phyloP scores from a whole-genome alignment of 2,329 filamentous ascomycete species.

The Grosmannia huntii region DNA sequence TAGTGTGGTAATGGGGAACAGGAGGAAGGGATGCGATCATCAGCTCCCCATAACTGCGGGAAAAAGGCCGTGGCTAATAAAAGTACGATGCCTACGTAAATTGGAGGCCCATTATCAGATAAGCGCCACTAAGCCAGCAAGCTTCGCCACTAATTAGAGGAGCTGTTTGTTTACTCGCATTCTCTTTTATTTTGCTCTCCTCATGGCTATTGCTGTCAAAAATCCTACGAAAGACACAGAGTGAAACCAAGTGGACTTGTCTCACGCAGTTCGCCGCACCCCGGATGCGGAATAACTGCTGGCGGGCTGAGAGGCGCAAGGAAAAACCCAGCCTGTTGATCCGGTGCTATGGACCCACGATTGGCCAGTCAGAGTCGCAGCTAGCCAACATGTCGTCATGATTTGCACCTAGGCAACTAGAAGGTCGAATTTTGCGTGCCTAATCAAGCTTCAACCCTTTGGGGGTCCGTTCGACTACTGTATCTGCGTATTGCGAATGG shows the following conservation, averaged over 20 bases:
- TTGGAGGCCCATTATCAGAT: neutral
- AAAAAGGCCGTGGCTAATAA: neutral
- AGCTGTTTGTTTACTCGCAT: neutral
- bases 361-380: slow-evolving; percentile 10
- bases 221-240: neutral
- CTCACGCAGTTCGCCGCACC: neutral
- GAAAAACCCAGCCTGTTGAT: neutral
- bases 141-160: neutral
- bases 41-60: neutral
- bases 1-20: neutral
- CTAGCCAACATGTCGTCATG: slow-evolving; percentile 13
- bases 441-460: neutral
- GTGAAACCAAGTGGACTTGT: neutral
- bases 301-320: neutral
- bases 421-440: neutral
- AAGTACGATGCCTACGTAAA: neutral
- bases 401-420: neutral
- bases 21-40: neutral
- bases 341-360: neutral
- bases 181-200: neutral
- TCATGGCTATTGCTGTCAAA: neutral
- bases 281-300: neutral
- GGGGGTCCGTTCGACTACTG: neutral
- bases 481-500: neutral
- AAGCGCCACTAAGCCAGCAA: neutral